Conservation (phyloP, 345 rosid genomes). For the Eucalyptus guilfoylei region DNA sequence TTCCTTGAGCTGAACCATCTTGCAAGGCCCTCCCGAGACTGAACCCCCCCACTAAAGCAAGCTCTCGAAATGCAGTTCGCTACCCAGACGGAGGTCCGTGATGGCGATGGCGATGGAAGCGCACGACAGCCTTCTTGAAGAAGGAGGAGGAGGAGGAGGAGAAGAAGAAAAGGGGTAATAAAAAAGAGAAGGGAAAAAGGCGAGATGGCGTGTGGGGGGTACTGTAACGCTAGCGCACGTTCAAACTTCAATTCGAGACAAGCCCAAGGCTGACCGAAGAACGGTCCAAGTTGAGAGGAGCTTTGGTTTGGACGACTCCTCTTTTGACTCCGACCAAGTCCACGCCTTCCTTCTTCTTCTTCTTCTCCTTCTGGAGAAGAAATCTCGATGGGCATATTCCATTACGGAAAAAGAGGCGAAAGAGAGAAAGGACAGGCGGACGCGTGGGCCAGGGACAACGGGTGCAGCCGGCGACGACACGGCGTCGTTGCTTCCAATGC, state of each 20-base stretch:
- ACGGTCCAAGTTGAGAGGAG: neutral
- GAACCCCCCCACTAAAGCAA: neutral
- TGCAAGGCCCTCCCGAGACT: neutral
- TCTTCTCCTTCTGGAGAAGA: neutral
- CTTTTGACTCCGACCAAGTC: neutral
- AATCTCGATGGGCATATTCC: neutral
- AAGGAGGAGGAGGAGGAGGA: neutral
- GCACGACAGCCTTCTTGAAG: neutral
- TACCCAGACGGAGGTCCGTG: neutral
- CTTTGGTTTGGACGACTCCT: neutral
- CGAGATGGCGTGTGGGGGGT: neutral
- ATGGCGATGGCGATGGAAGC: neutral
- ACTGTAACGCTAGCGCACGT: neutral
- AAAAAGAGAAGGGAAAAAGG: neutral
- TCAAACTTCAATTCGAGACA: neutral
- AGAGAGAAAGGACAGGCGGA: neutral
- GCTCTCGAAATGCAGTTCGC: neutral
- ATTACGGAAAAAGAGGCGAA: neutral
- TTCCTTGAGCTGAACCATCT: constrained; percentile 62
- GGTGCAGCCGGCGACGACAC: neutral
- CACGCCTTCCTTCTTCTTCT: neutral
- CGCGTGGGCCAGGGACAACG: neutral
- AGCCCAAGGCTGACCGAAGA: neutral
- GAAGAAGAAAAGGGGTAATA: neutral
- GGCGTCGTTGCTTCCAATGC: neutral